Base-by-base conservation (phyloP, 2,329 filamentous ascomycete genomes). In the Cadophora gregata region DNA sequence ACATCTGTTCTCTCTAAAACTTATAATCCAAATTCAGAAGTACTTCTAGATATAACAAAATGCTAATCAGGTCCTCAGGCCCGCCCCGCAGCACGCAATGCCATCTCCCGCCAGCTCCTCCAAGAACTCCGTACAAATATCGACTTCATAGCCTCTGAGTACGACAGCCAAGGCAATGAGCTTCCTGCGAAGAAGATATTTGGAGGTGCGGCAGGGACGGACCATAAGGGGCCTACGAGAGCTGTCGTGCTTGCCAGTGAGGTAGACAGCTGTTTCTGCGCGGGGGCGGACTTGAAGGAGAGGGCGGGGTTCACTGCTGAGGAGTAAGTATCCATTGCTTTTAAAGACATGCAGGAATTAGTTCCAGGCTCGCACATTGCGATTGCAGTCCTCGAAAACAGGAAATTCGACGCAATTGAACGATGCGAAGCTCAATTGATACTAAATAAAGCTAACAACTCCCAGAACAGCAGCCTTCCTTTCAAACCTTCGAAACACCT, bases 271-370 rank as follows among this genome's bases (percentile, higher is more conserved):
- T 91, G 89, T 74, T 99, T 99, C 79, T 99, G 96, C 79, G 93
- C 96, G 0, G 96, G 96, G 45, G 96, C 96, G 4, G 96, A 99
- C 77, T 80, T 99, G 75, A 98, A 97, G 78, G 95, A 97, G 83
- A 84, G 95, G 31, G 85, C 86, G 66, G 86, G 84, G 4, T 96
- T 97, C 79, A 90, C 87, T 0, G 85, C 84, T 68, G 86, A 93
- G 73, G 91, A 97, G 93, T 97, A 67, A 19, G 66, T 64, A 36
- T 63, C 1, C 16, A 21, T 60, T n/a, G n/a, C 8, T 27, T 19
- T 16, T 21, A 47, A 12, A 8, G 42, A 21, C 42, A 21, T 21
- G 42, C 42, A 47, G 19, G 42, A 47, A 47, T 47, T 47, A n/a
- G 19, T 21, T 21, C 14, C 19, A 21, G 38, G 21, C 42, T 47